These are phyloP conservation scores for Zygosaccharomyces sapae DNA, from an alignment of 1,139 yeast genomes.

Conservation along the genomic window DNA sequence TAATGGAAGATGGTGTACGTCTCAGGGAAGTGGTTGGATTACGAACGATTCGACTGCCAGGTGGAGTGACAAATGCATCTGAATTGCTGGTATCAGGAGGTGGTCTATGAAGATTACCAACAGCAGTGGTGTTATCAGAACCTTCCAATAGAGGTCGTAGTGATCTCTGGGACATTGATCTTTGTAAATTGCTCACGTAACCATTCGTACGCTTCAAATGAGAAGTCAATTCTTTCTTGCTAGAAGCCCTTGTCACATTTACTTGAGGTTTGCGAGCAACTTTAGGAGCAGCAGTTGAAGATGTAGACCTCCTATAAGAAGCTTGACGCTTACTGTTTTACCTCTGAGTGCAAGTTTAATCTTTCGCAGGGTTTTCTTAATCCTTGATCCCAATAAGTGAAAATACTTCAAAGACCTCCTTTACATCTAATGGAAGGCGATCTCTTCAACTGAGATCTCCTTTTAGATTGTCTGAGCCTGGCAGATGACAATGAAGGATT, in stretches of 20 bases:
- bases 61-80: constrained; percentile 5
- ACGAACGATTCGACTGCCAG: constrained; percentile 4
- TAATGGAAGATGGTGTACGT: constrained; percentile 36
- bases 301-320: not conserved
- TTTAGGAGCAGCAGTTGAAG: constrained; percentile 1
- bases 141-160: constrained; percentile 19
- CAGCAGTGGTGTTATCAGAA: not conserved
- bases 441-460: constrained; percentile 26
- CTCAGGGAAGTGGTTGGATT: constrained; percentile 27
- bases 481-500: not conserved
- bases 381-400: constrained; percentile 23
- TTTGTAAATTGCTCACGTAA: constrained; percentile 29
- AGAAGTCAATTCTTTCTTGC: constrained; percentile 17
- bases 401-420: constrained; percentile 36
- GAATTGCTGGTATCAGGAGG: constrained; percentile 1
- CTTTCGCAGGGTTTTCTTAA: constrained; percentile 21
- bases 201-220: constrained; percentile 32
- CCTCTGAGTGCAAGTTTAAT: constrained; percentile 15
- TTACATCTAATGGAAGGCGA: constrained; percentile 35
- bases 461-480: not conserved
- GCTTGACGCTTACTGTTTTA: constrained; percentile 5
- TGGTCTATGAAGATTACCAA: not conserved
- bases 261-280: constrained; percentile 1
- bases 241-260: constrained; percentile 11
- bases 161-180: constrained; percentile 27